phyloP scores from a whole-genome alignment of 2,329 filamentous ascomycete species.

The Monilinia laxa region DNA sequence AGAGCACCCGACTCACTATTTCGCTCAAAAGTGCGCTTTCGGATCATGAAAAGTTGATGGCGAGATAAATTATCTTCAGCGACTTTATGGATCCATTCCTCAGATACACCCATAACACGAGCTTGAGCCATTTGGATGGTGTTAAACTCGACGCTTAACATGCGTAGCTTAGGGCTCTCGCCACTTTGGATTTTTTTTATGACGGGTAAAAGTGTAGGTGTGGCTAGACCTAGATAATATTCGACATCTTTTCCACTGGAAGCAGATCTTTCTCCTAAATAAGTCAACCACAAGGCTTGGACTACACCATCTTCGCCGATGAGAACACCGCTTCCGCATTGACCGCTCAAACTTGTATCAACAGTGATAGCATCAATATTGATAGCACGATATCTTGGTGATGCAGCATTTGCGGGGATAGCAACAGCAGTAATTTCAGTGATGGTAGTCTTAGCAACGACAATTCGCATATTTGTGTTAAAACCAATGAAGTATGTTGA shows the following conservation, averaged over 20 bases:
- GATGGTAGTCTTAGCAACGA: constrained; percentile 89
- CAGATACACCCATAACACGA: constrained; percentile 92
- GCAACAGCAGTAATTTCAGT: constrained; percentile 97
- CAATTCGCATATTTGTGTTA: constrained; percentile 91
- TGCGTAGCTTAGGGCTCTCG: constrained; percentile 75
- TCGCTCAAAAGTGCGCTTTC: constrained; percentile 75
- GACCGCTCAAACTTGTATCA: constrained; percentile 84
- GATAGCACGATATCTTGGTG: constrained; percentile 88
- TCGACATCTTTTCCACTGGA: constrained; percentile 86
- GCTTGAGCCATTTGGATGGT: constrained; percentile 97
- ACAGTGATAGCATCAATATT: constrained; percentile 97
- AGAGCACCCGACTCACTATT: constrained; percentile 64
- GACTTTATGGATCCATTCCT: constrained; percentile 93
- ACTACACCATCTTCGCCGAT: constrained; percentile 88
- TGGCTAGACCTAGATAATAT: constrained; percentile 90
- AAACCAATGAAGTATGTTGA: constrained; percentile 98
- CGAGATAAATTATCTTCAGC: constrained; percentile 84
- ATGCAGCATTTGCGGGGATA: constrained; percentile 88
- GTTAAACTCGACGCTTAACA: constrained; percentile 91
- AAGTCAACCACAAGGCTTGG: constrained; percentile 94
- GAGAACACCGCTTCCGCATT: constrained; percentile 92
- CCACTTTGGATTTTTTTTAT: constrained; percentile 81
- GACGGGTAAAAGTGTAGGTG: constrained; percentile 85
- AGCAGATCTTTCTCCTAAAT: constrained; percentile 82
- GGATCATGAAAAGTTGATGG: constrained; percentile 97